A percentile compares a stretch with the other conserved stretches of the same genome.
Conservation (phyloP, 768 basidiomycete species). For the Auricularia sp. region DNA sequence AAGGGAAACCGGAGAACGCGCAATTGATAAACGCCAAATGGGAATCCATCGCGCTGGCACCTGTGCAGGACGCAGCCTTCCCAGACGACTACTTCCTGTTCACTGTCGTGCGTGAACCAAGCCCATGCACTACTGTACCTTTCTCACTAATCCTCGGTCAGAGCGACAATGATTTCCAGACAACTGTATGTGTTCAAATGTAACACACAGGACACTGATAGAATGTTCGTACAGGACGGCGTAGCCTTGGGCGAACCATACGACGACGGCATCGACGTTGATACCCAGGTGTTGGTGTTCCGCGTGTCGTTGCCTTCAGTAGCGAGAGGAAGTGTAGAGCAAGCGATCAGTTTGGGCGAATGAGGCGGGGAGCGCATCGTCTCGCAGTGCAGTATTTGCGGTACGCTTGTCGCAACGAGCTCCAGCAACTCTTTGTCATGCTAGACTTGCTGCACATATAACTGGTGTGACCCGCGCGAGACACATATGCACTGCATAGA, state of each 20-base stretch:
- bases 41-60: constrained; percentile 54
- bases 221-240: constrained; percentile 24
- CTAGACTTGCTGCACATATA: too few species aligned
- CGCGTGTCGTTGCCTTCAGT: constrained; percentile 42
- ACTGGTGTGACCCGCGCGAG: too few species aligned
- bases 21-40: constrained; percentile 57
- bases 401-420: too few species aligned
- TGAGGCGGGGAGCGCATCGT: background rate
- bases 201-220: too few species aligned
- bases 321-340: constrained; percentile 7
- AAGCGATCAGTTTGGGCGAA: constrained; percentile 8
- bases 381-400: too few species aligned
- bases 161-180: constrained; percentile 59
- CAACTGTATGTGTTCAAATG: constrained; percentile 13
- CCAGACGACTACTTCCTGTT: constrained; percentile 64
- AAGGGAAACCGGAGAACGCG: constrained; percentile 38
- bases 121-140: background rate
- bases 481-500: too few species aligned
- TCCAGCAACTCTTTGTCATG: too few species aligned
- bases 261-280: constrained; percentile 44
- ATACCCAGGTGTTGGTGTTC: constrained; percentile 55
- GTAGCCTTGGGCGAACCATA: constrained; percentile 40
- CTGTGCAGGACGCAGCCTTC: constrained; percentile 35
- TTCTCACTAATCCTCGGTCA: constrained; percentile 10
- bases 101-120: constrained; percentile 35